phyloP scores from a whole-genome alignment of 164 flowering plant genomes.

The Pachysandra terminalis region DNA sequence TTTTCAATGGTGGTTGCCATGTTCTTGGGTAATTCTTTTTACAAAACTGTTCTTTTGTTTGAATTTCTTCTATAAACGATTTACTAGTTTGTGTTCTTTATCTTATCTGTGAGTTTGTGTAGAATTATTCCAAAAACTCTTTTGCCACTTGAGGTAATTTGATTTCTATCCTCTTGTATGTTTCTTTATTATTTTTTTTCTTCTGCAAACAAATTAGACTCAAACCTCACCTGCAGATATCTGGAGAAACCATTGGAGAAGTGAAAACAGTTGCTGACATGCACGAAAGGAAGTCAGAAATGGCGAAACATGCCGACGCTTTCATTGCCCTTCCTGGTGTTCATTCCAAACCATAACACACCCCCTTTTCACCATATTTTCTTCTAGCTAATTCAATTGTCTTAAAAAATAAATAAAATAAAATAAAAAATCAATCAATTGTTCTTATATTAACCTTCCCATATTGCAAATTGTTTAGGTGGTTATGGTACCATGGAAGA shows the following conservation, averaged over 20 bases:
- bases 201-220: neutral
- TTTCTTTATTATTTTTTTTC: neutral
- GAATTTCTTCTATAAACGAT: neutral
- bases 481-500: constrained; percentile 80
- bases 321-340: constrained; percentile 62
- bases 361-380: neutral
- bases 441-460: too few relatives aligned
- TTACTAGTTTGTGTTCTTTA: neutral
- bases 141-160: constrained; percentile 54
- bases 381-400: too few relatives aligned
- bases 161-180: neutral
- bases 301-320: constrained; percentile 59
- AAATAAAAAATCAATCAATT: too few relatives aligned
- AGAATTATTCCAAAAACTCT: constrained; percentile 76
- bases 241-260: constrained; percentile 58
- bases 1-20: constrained; percentile 68
- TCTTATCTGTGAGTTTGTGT: neutral
- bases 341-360: neutral
- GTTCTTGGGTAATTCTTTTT: constrained; percentile 58
- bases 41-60: neutral
- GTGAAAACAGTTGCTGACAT: constrained; percentile 47
- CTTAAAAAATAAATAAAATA: too few relatives aligned
- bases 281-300: constrained; percentile 67
- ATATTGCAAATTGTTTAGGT: constrained; percentile 25
- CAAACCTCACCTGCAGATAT: constrained; percentile 34